A percentile compares a stretch with the other conserved stretches of the same genome.
These are phyloP conservation scores for Candolleomyces aberdarensis DNA, from an alignment of 768 basidiomycete species.

Conservation along the genomic window DNA sequence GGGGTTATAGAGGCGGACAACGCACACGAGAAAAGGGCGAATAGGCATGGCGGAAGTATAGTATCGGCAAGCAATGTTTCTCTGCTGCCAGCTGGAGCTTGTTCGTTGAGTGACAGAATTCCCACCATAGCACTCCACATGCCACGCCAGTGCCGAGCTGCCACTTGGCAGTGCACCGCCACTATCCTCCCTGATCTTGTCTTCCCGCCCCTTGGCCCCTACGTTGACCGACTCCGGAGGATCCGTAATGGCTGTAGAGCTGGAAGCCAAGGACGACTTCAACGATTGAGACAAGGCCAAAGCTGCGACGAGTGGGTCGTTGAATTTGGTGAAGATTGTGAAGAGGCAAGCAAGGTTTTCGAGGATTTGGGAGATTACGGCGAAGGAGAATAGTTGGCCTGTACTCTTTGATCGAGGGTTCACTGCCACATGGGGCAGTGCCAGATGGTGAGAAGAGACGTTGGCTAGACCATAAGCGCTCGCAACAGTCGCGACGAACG, in stretches of 20 bases:
- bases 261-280: constrained; percentile 84
- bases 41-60: no score
- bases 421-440: constrained; percentile 77
- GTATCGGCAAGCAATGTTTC: no score
- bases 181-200: no score
- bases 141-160: no score
- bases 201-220: background rate
- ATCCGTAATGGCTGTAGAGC: constrained; percentile 83
- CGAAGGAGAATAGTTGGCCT: constrained; percentile 92
- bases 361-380: constrained; percentile 80
- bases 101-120: no score
- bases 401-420: constrained; percentile 77
- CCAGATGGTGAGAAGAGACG: constrained; percentile 43
- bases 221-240: constrained; percentile 13
- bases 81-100: no score
- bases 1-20: no score
- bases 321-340: constrained; percentile 89
- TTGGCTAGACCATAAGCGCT: constrained; percentile 37
- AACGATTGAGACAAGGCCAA: constrained; percentile 74
- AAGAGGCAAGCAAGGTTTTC: constrained; percentile 92
- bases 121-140: no score
- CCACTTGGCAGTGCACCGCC: no score
- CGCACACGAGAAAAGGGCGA: no score
- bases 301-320: constrained; percentile 76
- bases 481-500: constrained; percentile 18